Conservation (phyloP, 345 rosid genomes). For the Murraya koenigii region DNA sequence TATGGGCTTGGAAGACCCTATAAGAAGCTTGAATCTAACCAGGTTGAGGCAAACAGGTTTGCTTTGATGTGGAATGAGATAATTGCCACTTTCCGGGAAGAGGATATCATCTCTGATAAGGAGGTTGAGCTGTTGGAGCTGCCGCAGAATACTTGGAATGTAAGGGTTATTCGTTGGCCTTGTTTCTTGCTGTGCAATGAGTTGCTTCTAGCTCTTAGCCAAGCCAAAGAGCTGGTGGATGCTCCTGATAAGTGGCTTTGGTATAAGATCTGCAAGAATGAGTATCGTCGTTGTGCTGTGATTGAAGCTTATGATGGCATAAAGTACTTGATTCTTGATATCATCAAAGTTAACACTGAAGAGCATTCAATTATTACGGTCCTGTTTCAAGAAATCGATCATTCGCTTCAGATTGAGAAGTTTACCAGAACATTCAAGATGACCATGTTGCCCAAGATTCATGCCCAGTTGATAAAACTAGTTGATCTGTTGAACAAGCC, state of each 20-base stretch:
- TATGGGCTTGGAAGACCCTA: conserved; percentile 92
- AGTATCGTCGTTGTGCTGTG: conserved; percentile 89
- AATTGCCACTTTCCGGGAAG: conserved; percentile 83
- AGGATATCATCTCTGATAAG: conserved; percentile 85
- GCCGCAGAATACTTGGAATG: conserved; percentile 90
- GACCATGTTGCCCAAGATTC: conserved; percentile 67
- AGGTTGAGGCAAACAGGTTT: conserved; percentile 89
- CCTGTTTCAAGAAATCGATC: conserved; percentile 81
- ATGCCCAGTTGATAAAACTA: conserved; percentile 68
- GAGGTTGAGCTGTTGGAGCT: conserved; percentile 90
- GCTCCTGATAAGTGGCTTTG: conserved; percentile 98
- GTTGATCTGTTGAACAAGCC: conserved; percentile 55
- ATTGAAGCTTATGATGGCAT: conserved; percentile 87
- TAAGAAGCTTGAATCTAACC: conserved; percentile 93
- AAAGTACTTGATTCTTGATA: conserved; percentile 68
- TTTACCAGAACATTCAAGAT: conserved; percentile 80
- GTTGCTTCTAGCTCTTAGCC: conserved; percentile 91
- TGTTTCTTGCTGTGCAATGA: conserved; percentile 93
- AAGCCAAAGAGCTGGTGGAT: conserved; percentile 86
- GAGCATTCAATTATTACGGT: conserved; percentile 76
- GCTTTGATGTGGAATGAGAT: conserved; percentile 97
- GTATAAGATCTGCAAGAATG: conserved; percentile 87
- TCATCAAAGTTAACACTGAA: conserved; percentile 65
- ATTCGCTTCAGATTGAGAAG: conserved; percentile 59
- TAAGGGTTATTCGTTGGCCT: conserved; percentile 91